Evolutionary conservation across 2,329 filamentous ascomycete genomes (phyloP), one percentile per base, ranked within the genome.

Genomic region (Dactylonectria estremocensis): DNA sequence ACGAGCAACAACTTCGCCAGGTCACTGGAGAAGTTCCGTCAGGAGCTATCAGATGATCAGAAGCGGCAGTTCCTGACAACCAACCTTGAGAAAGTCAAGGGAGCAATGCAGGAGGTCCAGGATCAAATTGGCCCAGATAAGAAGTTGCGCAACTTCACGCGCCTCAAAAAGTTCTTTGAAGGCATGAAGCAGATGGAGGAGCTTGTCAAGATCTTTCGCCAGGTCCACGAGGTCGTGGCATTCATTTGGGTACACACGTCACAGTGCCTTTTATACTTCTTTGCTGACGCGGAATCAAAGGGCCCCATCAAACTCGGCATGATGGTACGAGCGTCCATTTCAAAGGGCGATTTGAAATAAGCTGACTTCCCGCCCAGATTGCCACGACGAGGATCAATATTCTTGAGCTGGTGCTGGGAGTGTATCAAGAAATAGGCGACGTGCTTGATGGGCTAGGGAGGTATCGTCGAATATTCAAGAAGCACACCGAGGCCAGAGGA

Each of bases 171-270:
- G 13, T 49, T 49, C 22, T 22, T 49, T 14, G 46, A 49, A 11
- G 46, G 46, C 5, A 49, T 49, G 46, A 49, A 49, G 14, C 46
- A 49, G 22, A 28, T 49, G 46, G 46, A 49, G 22, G 46, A 49
- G 14, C 46, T 49, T 20, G 46, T 49, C 11, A 49, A 49, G 22
- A 16, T 49, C 13, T 49, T 49, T 22, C 11, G 7, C 13, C 46
- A 49, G 24, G 46, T 49, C 46, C 46, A 49, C 24, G 46, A 49
- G 22, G 46, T 49, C 13, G 46, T 28, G 5, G 46, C 46, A 28
- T 49, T 49, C 46, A 14, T 49, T 22, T 49, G 46, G 46, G 46
- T 49, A 49, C 22, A 20, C 22, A 16, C 22, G 24, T 49, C 20
- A 16, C 13, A 11, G 22, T 9, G 10, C 20, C 46, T 5, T 13